Evolutionary conservation across 257 asterid species (phyloP).

Genomic region (Lithospermum erythrorhizon): DNA sequence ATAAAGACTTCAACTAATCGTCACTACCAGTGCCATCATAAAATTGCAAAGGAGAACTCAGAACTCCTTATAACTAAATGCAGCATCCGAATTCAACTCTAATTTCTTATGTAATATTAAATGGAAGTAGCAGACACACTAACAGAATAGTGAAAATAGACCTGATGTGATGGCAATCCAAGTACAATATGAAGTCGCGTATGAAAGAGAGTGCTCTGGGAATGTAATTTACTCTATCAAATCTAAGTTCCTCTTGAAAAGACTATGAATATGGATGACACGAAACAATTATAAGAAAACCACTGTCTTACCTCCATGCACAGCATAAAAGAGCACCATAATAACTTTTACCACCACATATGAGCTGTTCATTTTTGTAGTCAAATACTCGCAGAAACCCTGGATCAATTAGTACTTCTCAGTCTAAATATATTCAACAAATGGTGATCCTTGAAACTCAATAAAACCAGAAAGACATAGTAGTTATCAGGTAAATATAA

Average conservation of each 20-base stretch:
- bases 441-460: neutral
- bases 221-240: no score
- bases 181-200: neutral
- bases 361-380: constrained; percentile 75
- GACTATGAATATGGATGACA: neutral
- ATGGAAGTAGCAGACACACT: neutral
- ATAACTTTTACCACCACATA: constrained; percentile 95
- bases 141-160: neutral
- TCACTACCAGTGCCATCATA: neutral
- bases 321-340: constrained; percentile 94
- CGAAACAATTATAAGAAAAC: constrained; percentile 1
- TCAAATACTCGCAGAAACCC: constrained; percentile 92
- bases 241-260: neutral
- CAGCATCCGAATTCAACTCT: neutral
- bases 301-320: constrained; percentile 77
- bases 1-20: neutral
- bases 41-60: neutral
- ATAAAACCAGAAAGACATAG: neutral
- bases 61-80: neutral
- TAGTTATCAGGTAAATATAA: constrained; percentile 16
- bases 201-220: neutral
- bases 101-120: no score
- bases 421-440: constrained; percentile 9
- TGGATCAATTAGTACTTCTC: constrained; percentile 25
- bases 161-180: neutral